These are phyloP conservation scores for Apophysomyces ossiformis DNA, from an alignment of 371 early-diverging fungal genomes.

Conservation along the genomic window DNA sequence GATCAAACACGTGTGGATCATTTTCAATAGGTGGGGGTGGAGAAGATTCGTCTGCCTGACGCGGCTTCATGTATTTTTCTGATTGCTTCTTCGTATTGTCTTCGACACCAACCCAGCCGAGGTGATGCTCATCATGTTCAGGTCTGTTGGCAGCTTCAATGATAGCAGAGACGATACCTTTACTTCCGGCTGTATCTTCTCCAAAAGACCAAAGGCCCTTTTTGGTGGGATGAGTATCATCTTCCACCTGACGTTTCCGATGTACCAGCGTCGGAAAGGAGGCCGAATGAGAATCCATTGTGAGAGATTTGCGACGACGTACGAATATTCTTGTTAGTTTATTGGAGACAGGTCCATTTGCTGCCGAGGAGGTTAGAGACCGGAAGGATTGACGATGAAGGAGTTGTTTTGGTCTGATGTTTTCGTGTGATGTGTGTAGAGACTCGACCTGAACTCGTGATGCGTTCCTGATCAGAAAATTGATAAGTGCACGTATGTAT, in stretches of 20 bases:
- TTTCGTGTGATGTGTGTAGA: conserved; percentile 11
- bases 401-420: conserved; percentile 14
- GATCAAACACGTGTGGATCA: conserved; percentile 50
- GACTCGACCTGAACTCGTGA: not conserved
- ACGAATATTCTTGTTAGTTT: conserved; percentile 37
- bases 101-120: conserved; percentile 37
- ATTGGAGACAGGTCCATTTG: conserved; percentile 22
- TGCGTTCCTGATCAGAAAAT: conserved; percentile 2
- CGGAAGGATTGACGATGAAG: not conserved
- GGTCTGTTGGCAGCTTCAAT: conserved; percentile 29
- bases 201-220: not conserved
- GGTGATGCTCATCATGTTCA: conserved; percentile 13
- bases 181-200: conserved; percentile 9
- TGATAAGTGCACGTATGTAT: not conserved
- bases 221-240: not conserved
- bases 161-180: conserved; percentile 36
- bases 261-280: conserved; percentile 9
- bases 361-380: not conserved
- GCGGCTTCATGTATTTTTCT: conserved; percentile 11
- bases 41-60: not conserved
- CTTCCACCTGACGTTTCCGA: not conserved
- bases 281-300: conserved; percentile 11
- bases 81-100: conserved; percentile 17
- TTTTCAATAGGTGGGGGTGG: conserved; percentile 48
- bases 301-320: conserved; percentile 31